These are phyloP conservation scores for Aspergillus sp. DNA, from an alignment of 2,329 filamentous ascomycete species.

Conservation along the genomic window DNA sequence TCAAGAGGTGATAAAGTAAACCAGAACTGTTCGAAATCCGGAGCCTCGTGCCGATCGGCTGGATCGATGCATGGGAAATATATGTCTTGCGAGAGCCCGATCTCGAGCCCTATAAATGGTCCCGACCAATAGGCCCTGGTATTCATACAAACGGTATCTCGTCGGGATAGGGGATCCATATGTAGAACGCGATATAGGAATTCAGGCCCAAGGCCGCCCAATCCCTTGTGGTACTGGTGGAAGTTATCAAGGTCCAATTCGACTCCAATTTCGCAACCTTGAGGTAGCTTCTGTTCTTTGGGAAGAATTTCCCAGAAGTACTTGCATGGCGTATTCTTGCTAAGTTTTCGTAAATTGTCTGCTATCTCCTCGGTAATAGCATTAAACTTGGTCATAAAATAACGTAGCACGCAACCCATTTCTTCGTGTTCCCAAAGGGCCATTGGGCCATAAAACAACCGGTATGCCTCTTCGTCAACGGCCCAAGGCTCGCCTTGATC, in stretches of 20 bases:
- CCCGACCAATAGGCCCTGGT: background rate
- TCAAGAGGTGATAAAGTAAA: background rate
- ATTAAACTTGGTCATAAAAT: background rate
- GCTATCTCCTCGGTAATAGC: background rate
- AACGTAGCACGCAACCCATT: background rate
- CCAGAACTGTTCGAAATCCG: background rate
- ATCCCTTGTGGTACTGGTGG: background rate
- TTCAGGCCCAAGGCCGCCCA: background rate
- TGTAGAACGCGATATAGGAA: background rate
- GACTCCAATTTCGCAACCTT: background rate
- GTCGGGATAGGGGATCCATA: background rate
- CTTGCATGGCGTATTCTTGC: background rate
- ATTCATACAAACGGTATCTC: background rate
- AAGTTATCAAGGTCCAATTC: background rate
- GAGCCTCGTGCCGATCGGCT: background rate
- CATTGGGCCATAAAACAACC: background rate
- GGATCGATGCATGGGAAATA: background rate
- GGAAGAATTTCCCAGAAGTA: background rate
- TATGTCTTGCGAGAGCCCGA: background rate
- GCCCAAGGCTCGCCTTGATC: too few species aligned
- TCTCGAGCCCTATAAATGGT: background rate
- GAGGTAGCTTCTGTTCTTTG: background rate
- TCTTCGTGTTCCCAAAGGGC: background rate
- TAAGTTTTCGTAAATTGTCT: background rate
- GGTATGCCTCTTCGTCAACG: background rate